Evolutionary conservation across 495 filamentous ascomycete genomes (phyloP), one percentile per base, ranked within the genome.

Genomic region (Halenospora varia): DNA sequence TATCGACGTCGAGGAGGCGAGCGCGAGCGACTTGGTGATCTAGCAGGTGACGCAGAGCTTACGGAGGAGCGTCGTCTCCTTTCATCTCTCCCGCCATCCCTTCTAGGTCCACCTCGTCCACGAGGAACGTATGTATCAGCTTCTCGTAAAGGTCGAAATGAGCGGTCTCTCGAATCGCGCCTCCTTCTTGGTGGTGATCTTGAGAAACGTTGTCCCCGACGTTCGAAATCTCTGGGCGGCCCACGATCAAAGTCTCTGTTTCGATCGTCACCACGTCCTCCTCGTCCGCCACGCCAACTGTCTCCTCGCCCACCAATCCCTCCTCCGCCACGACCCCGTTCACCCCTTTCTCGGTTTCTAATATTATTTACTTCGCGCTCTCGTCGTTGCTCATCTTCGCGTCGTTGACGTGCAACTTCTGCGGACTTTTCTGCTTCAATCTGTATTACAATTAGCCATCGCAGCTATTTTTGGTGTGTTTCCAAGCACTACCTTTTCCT

Each of bases 341-440:
- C 87, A 42, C 74, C 77, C 23, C 90, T 88, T 63, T 96, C 91
- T 54, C 85, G 77, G 49, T 87, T 82, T 65, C 89, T 79, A 51
- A 90, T 71, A 19, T 77, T 78, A 40, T 88, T 83, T 26, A 92
- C 52, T 63, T 92, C 77, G 44, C 76, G 73, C 47, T 77, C 80
- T 26, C 73, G 76, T 18, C 76, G 77, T 49, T 82, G 77, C 29
- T 76, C 70, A 35, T 75, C 88, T 56, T 86, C 83, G 25, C 86
- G 83, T 56, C 80, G 79, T 40, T 70, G 64, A 48, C 86, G 85
- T 15, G 80, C 80, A 56, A 88, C 82, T 70, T 91, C 90, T 2
- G 88, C 88, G 41, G 86, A 88, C 68, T 86, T 91, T 60, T 95
- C 90, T 10, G 88, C 86, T 53, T 92, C 88, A 42, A 88, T 83